These are phyloP conservation scores for Scheffersomyces stambukii DNA, from an alignment of 1,139 yeast species.

Conservation along the genomic window DNA sequence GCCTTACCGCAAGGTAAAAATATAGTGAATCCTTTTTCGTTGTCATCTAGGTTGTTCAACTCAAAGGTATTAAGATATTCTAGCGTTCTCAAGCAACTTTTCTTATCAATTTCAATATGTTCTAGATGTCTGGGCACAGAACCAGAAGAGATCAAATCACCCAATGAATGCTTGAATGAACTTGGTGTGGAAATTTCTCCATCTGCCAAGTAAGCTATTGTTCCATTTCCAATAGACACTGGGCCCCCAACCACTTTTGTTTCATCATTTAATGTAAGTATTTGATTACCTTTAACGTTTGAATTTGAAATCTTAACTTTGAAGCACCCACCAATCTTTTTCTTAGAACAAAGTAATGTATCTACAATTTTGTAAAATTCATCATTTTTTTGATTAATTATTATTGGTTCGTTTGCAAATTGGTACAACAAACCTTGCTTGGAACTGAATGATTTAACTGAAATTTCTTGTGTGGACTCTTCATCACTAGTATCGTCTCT, in stretches of 20 bases:
- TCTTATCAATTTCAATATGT: constrained; percentile 29
- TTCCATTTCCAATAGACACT: constrained; percentile 43
- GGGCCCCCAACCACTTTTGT: constrained; percentile 44
- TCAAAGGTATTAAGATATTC: constrained; percentile 27
- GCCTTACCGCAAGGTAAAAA: constrained; percentile 67
- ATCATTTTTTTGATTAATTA: constrained; percentile 5
- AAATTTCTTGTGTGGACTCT: constrained; percentile 4
- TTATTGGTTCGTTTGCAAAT: constrained; percentile 50
- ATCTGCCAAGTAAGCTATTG: constrained; percentile 60
- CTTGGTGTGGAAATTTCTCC: constrained; percentile 44
- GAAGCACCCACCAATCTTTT: constrained; percentile 39
- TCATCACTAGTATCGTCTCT: constrained; percentile 37
- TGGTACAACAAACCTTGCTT: constrained; percentile 57
- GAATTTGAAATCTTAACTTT: constrained; percentile 42
- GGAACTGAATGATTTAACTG: constrained; percentile 21
- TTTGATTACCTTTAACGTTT: constrained; percentile 30
- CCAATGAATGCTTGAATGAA: constrained; percentile 33
- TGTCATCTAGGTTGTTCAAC: constrained; percentile 41
- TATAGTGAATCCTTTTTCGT: constrained; percentile 63
- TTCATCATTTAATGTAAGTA: constrained; percentile 35
- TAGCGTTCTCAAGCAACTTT: constrained; percentile 34
- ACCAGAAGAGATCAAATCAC: constrained; percentile 36
- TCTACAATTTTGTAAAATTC: constrained; percentile 18
- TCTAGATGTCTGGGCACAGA: constrained; percentile 27
- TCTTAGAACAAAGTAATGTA: constrained; percentile 32